Percentiles rank a stretch among this genome's conserved stretches.
These are phyloP conservation scores for Dimocarpus longan DNA, from an alignment of 345 rosid species.

Conservation along the genomic window DNA sequence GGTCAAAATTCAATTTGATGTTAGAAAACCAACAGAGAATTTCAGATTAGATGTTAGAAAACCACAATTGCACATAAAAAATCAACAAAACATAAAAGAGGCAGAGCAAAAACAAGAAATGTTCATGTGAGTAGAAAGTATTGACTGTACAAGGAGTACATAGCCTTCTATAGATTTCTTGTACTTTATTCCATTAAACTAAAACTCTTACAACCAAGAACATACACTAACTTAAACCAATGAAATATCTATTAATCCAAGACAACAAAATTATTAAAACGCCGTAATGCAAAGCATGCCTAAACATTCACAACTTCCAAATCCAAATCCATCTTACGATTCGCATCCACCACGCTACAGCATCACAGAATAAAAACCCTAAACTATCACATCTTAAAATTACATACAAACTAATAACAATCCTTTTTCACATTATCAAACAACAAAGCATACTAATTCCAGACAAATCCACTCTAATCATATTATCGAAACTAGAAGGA, in stretches of 20 bases:
- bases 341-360: background rate
- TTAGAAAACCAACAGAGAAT: background rate
- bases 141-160: background rate
- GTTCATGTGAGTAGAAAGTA: background rate
- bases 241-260: background rate
- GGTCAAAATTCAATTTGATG: background rate
- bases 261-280: background rate
- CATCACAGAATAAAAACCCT: slow-evolving; percentile 6
- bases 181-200: background rate
- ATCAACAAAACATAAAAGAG: background rate
- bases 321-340: background rate
- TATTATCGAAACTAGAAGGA: background rate
- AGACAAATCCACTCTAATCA: background rate
- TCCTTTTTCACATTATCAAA: background rate
- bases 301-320: background rate
- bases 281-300: background rate
- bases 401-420: background rate
- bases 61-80: background rate
- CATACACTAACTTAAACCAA: background rate
- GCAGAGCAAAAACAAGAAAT: background rate
- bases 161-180: background rate
- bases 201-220: background rate
- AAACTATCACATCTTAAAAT: background rate
- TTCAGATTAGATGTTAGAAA: background rate
- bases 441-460: slow-evolving; percentile 5